Base-by-base conservation (phyloP, 176 grass and related monocot genomes). In the Juncus inflexus region DNA sequence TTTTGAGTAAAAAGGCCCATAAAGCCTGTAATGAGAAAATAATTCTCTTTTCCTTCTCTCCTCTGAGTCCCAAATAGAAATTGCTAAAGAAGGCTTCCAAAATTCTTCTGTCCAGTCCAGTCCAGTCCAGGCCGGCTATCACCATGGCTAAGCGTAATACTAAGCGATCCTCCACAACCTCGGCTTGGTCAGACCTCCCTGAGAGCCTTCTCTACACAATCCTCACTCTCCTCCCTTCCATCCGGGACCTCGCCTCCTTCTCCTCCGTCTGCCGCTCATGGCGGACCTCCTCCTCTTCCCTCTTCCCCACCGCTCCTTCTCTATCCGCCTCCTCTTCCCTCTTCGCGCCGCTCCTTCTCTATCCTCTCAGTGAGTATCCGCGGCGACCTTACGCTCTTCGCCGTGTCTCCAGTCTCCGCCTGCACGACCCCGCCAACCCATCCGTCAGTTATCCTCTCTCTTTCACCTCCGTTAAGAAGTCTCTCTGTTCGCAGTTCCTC, bases 181-280 rank as follows among this genome's bases (percentile, higher is more conserved):
- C 19, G 19, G 19, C 4, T 0, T 69, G 66, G 66, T 69, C 66
- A 52, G 50, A 55, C 12, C 50, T 69, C 12, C 66, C 66, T 13
- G 66, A 69, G 7, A 52, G 35, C 38, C 66, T 52, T 16, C 66
- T 69, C 3, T 37, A 69, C 35, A 40, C 11, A 3, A 69, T 69
- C 12, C 12, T 69, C 47, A 69, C 35, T 1, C 55, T 35, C 12
- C 66, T 69, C 35, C 47, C 36, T 55, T 69, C 50, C 35, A 12
- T 69, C 6, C 50, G 52, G 12, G 66, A 69, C 13, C 55, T 69
- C 66, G 40, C 40, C 50, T 54, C 66, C 66, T 69, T 69, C 66
- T 40, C 66, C 50, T 54, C 50, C 2, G 66, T 69, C 2, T 69
- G 66, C 6, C 66, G 66, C 66, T 69, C 66, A 3, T 69, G 66